A percentile compares a stretch with the other conserved stretches of the same genome.
phyloP scores from a whole-genome alignment of 1,284 basidiomycete species.

The Ceratobasidium sp. region DNA sequence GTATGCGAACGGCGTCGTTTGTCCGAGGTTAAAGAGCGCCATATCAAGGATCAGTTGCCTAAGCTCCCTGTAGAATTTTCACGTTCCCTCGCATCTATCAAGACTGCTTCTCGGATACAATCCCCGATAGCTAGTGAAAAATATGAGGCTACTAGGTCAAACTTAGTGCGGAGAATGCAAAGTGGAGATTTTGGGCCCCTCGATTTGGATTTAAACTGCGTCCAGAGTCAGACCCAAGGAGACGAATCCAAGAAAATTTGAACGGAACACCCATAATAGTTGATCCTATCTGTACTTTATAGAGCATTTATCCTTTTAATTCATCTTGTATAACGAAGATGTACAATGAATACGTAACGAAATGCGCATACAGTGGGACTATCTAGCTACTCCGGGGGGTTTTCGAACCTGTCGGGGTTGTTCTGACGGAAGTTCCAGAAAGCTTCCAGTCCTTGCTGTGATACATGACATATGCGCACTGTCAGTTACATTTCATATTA shows the following conservation, averaged over 20 bases:
- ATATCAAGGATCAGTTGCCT: not conserved
- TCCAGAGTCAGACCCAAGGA: not conserved
- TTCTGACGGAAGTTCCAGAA: slow-evolving; percentile 24
- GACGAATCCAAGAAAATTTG: not conserved
- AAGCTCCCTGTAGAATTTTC: slow-evolving; percentile 11
- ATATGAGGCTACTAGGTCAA: not conserved
- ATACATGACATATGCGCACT: not conserved
- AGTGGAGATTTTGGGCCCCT: not conserved
- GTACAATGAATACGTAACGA: not conserved
- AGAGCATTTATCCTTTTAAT: not conserved
- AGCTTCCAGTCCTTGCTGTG: slow-evolving; percentile 20
- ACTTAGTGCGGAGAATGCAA: not conserved
- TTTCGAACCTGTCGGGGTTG: slow-evolving; percentile 13
- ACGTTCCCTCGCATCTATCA: no score
- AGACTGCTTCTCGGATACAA: no score
- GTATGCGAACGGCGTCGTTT: not conserved
- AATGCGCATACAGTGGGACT: not conserved
- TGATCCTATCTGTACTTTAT: not conserved
- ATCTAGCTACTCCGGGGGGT: slow-evolving; percentile 17
- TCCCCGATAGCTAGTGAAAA: no score
- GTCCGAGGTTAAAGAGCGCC: not conserved
- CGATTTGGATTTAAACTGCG: not conserved
- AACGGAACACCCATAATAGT: not conserved
- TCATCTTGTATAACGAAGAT: not conserved
- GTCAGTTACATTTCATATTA: not conserved